phyloP scores from a whole-genome alignment of 1,284 basidiomycete genomes.

The Ustilago loliicola region DNA sequence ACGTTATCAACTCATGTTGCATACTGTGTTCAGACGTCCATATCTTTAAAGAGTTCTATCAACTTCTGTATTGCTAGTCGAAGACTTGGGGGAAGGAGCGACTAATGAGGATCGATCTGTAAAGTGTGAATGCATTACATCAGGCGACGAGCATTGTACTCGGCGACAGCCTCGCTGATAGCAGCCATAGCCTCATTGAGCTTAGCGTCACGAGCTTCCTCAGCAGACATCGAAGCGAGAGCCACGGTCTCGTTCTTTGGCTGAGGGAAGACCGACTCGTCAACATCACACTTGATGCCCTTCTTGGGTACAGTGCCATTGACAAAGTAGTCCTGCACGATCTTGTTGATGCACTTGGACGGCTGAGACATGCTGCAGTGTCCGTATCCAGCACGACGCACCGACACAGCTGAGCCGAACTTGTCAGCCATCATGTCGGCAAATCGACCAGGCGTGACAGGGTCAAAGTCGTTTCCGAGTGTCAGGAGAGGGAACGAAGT shows the following conservation, averaged over 20 bases:
- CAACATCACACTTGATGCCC: conserved; percentile 45
- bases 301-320: conserved; percentile 49
- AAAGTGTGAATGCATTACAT: conserved; percentile 2
- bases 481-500: conserved; percentile 51
- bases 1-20: background rate
- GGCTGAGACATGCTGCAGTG: conserved; percentile 54
- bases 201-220: conserved; percentile 24
- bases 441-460: conserved; percentile 52
- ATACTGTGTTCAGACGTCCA: background rate
- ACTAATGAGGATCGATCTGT: background rate
- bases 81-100: background rate
- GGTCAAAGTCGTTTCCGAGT: conserved; percentile 58
- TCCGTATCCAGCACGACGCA: conserved; percentile 49
- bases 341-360: conserved; percentile 52
- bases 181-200: conserved; percentile 35
- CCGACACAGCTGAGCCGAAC: conserved; percentile 44
- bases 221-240: conserved; percentile 16
- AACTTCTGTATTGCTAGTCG: background rate
- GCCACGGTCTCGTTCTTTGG: conserved; percentile 25
- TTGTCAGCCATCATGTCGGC: conserved; percentile 50
- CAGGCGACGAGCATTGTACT: conserved; percentile 30
- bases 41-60: background rate
- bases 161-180: conserved; percentile 31
- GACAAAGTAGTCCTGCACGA: conserved; percentile 55
- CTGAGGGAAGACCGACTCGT: conserved; percentile 39